Conservation (phyloP, 331 rosid genomes). For the Cydonia oblonga region DNA sequence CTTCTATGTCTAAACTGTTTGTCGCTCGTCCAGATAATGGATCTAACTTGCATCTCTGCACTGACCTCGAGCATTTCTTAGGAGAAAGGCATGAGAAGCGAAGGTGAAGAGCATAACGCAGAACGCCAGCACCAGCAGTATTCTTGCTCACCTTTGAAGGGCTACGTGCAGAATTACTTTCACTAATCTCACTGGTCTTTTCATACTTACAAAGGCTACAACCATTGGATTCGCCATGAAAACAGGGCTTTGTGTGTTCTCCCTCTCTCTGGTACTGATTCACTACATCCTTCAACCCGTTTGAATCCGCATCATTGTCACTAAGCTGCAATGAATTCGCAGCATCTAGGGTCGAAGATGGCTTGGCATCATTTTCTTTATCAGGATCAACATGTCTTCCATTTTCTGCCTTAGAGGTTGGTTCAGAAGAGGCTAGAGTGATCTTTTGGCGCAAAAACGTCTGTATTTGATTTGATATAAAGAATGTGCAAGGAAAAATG, state of each 20-base stretch:
- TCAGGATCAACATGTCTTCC: constrained; percentile 24
- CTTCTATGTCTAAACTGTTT: constrained; percentile 23
- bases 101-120: constrained; percentile 86
- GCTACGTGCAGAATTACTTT: constrained; percentile 16
- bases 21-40: constrained; percentile 25
- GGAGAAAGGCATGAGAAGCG: constrained; percentile 74
- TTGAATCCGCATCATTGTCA: neutral
- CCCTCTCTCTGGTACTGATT: neutral
- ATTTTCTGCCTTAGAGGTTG: constrained; percentile 17
- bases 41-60: constrained; percentile 47
- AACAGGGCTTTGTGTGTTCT: constrained; percentile 5
- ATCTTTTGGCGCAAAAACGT: constrained; percentile 76
- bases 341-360: constrained; percentile 11
- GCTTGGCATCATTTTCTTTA: constrained; percentile 14
- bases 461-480: too few relatives aligned
- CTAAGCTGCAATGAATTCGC: constrained; percentile 3
- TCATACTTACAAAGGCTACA: neutral
- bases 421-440: constrained; percentile 35
- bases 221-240: constrained; percentile 11
- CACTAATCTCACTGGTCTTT: constrained; percentile 16
- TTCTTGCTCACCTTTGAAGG: constrained; percentile 36
- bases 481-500: too few relatives aligned
- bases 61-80: constrained; percentile 47
- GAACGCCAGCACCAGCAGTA: constrained; percentile 31
- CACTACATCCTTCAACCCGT: neutral